These are phyloP conservation scores for Tylopilus rubrobrunneus DNA, from an alignment of 768 basidiomycete genomes.

Conservation along the genomic window DNA sequence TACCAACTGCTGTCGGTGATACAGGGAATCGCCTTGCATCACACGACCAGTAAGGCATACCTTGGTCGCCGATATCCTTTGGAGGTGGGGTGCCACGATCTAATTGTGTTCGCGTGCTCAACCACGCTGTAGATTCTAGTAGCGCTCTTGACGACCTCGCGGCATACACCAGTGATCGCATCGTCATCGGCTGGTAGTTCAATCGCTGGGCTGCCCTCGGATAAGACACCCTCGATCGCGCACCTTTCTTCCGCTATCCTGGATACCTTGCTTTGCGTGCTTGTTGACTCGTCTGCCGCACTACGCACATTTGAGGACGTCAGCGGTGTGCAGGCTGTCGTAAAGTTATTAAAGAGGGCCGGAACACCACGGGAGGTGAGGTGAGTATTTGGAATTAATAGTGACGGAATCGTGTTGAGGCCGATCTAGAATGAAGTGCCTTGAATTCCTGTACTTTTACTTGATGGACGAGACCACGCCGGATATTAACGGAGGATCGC, in stretches of 20 bases:
- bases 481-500: constrained; percentile 14
- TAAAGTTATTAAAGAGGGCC: constrained; percentile 84
- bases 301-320: constrained; percentile 75
- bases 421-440: constrained; percentile 79
- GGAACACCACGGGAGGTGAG: constrained; percentile 84
- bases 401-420: constrained; percentile 1
- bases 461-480: constrained; percentile 72
- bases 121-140: constrained; percentile 56
- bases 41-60: constrained; percentile 61
- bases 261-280: constrained; percentile 80
- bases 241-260: constrained; percentile 71
- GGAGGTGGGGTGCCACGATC: constrained; percentile 44
- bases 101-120: constrained; percentile 5
- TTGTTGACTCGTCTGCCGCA: constrained; percentile 81
- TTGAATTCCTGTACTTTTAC: constrained; percentile 95
- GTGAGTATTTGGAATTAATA: constrained; percentile 60
- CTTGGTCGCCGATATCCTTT: constrained; percentile 65
- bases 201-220: constrained; percentile 14
- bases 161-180: constrained; percentile 47
- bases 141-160: constrained; percentile 65
- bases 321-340: constrained; percentile 75
- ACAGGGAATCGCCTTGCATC: constrained; percentile 74
- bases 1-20: constrained; percentile 61
- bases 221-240: constrained; percentile 18
- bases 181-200: constrained; percentile 4